A percentile compares a stretch with the other conserved stretches of the same genome.
phyloP scores from a whole-genome alignment of 257 asterid species.

The Craterostigma plantagineum region DNA sequence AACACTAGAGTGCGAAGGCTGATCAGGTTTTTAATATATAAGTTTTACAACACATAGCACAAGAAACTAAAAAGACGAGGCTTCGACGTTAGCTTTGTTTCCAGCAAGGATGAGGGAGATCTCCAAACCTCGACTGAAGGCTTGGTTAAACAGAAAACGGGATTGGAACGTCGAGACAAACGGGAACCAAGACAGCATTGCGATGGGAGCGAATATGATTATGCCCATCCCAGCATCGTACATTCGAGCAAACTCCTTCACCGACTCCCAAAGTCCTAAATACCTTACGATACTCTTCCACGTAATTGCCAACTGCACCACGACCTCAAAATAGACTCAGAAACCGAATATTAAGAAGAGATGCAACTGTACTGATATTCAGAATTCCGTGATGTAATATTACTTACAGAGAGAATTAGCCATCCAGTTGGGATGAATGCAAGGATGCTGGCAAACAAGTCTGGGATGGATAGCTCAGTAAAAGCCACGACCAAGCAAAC shows the following conservation, averaged over 20 bases:
- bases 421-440: slow-evolving; percentile 98
- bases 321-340: too few species aligned
- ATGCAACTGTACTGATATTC: too few species aligned
- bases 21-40: too few species aligned
- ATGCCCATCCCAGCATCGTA: slow-evolving; percentile 99
- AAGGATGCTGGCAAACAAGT: slow-evolving; percentile 83
- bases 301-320: slow-evolving; percentile 83
- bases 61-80: slow-evolving; percentile 22
- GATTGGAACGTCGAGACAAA: slow-evolving; percentile 97
- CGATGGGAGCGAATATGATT: slow-evolving; percentile 76
- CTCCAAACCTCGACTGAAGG: slow-evolving; percentile 98
- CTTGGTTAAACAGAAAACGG: slow-evolving; percentile 94
- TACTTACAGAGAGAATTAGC: slow-evolving; percentile 72
- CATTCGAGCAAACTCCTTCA: slow-evolving; percentile 87
- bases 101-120: slow-evolving; percentile 96
- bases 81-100: slow-evolving; percentile 84
- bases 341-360: too few species aligned
- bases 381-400: too few species aligned
- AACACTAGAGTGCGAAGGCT: too few species aligned
- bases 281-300: slow-evolving; percentile 69
- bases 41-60: too few species aligned
- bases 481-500: slow-evolving; percentile 50
- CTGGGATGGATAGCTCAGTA: slow-evolving; percentile 49
- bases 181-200: slow-evolving; percentile 88
- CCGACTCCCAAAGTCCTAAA: slow-evolving; percentile 93